Percentiles rank a stretch among this genome's conserved stretches.
Conservation (phyloP, 768 basidiomycete species). For the Russula emetica region DNA sequence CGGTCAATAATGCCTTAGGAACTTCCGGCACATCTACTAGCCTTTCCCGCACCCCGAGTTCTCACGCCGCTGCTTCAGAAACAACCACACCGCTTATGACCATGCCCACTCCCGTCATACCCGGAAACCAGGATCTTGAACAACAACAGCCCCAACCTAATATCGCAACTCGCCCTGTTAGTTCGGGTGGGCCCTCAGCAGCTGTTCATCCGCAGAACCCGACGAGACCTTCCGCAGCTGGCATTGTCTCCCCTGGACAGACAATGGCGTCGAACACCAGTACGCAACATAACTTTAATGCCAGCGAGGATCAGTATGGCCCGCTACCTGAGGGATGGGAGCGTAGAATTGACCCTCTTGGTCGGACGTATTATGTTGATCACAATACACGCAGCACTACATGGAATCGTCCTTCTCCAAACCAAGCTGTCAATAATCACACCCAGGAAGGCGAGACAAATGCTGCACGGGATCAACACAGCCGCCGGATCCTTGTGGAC, state of each 20-base stretch:
- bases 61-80: slow-evolving; percentile 56
- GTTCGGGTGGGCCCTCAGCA: slow-evolving; percentile 33
- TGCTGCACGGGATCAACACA: slow-evolving; percentile 82
- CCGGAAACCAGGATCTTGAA: slow-evolving; percentile 33
- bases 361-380: slow-evolving; percentile 96
- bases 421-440: slow-evolving; percentile 64
- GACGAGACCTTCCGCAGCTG: slow-evolving; percentile 38
- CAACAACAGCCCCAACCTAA: slow-evolving; percentile 30
- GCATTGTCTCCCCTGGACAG: slow-evolving; percentile 32
- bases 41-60: slow-evolving; percentile 62
- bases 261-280: slow-evolving; percentile 35
- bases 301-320: slow-evolving; percentile 91
- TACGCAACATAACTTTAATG: slow-evolving; percentile 76
- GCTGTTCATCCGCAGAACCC: slow-evolving; percentile 27
- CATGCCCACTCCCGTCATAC: slow-evolving; percentile 36
- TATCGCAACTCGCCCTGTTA: slow-evolving; percentile 37
- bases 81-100: slow-evolving; percentile 27
- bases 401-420: slow-evolving; percentile 89
- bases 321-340: slow-evolving; percentile 93
- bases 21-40: slow-evolving; percentile 35
- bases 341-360: slow-evolving; percentile 92
- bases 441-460: slow-evolving; percentile 75
- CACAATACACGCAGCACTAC: slow-evolving; percentile 97
- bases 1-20: slow-evolving; percentile 46
- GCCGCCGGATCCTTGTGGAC: slow-evolving; percentile 76